Conservation (phyloP, 108 stramenopile genomes). For the Pseudonitzschia delicatissima region DNA sequence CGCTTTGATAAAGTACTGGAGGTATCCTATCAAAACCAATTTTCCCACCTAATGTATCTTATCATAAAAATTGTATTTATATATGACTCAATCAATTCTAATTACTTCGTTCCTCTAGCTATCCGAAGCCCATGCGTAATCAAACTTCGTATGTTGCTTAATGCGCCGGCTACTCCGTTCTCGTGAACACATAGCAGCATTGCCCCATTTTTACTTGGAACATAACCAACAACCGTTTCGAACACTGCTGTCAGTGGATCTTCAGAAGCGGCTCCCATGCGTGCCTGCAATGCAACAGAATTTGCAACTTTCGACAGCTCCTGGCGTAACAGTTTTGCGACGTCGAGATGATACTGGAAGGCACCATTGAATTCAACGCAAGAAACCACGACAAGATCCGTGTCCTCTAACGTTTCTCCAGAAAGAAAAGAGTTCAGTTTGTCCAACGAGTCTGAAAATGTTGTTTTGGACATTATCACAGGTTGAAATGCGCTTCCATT, state of each 20-base stretch:
- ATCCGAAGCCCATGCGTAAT: constrained; percentile 40
- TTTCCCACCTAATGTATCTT: too few relatives aligned
- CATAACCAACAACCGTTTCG: constrained; percentile 65
- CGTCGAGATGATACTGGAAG: constrained; percentile 43
- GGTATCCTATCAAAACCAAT: too few relatives aligned
- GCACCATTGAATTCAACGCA: constrained; percentile 17
- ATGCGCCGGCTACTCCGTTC: constrained; percentile 52
- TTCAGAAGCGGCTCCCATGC: constrained; percentile 51
- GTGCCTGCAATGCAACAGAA: constrained; percentile 55
- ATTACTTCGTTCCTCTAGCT: not conserved
- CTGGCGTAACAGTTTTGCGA: constrained; percentile 28
- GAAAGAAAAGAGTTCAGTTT: constrained; percentile 18
- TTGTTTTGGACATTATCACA: constrained; percentile 25
- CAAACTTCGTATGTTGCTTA: constrained; percentile 43
- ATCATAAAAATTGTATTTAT: too few relatives aligned
- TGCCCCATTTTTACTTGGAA: constrained; percentile 33
- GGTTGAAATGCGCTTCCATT: constrained; percentile 10
- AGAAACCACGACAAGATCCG: constrained; percentile 42
- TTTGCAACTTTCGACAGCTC: constrained; percentile 45
- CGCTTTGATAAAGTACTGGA: not conserved
- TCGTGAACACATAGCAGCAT: constrained; percentile 56
- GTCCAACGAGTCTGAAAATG: constrained; percentile 16
- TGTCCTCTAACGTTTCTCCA: constrained; percentile 18
- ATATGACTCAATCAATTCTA: too few relatives aligned
- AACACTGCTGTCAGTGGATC: constrained; percentile 56